Evolutionary conservation across 257 asterid species (phyloP).

Genomic region (Nyctanthes arbortristis): DNA sequence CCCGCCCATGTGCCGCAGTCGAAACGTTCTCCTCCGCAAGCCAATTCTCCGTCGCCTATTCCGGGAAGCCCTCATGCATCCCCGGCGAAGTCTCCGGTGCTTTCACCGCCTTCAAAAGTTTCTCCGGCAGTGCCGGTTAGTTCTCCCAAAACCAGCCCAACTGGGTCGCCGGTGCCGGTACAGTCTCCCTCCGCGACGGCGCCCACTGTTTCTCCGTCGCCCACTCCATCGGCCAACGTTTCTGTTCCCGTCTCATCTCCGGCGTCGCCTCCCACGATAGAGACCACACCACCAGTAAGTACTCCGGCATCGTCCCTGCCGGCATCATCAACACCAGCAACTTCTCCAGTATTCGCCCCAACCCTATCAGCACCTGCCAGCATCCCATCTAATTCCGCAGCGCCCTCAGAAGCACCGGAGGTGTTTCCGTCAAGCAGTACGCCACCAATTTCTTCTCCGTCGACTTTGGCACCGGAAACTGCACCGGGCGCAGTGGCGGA

Average conservation of each 20-base stretch:
- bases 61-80: conserved; percentile 41
- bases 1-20: conserved; percentile 33
- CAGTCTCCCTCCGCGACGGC: conserved; percentile 36
- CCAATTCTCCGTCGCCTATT: conserved; percentile 37
- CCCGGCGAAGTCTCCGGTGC: conserved; percentile 52
- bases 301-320: conserved; percentile 31
- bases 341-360: conserved; percentile 38
- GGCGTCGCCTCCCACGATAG: conserved; percentile 34
- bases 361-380: conserved; percentile 30
- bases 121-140: conserved; percentile 38
- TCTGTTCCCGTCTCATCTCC: conserved; percentile 57
- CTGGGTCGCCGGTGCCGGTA: conserved; percentile 45
- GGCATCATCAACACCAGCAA: conserved; percentile 35
- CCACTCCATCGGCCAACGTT: conserved; percentile 31
- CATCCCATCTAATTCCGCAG: conserved; percentile 49
- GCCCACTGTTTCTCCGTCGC: conserved; percentile 32
- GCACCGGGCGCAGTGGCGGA: conserved; percentile 56
- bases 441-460: conserved; percentile 37
- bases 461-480: conserved; percentile 51
- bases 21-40: conserved; percentile 26
- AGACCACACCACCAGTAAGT: conserved; percentile 29
- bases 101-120: conserved; percentile 34
- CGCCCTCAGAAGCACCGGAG: conserved; percentile 45
- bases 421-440: conserved; percentile 45
- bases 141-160: conserved; percentile 48